Base-by-base conservation (phyloP, 139 green algal genomes). In the Chloropicon primus region DNA sequence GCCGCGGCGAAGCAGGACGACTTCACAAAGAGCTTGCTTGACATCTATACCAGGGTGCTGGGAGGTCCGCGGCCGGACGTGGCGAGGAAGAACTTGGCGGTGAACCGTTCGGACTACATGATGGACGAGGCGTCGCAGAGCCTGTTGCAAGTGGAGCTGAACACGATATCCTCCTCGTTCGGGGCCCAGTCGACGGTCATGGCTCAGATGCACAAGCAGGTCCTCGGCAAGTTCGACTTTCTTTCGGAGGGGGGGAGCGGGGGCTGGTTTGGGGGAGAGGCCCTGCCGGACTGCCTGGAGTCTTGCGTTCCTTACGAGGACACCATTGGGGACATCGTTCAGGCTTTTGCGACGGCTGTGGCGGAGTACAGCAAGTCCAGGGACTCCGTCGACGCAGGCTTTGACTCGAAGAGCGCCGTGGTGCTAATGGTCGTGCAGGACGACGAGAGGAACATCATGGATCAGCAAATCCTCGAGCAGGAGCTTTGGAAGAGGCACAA, bases 51-150 rank as follows among this genome's bases (percentile, higher is more conserved):
- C 72, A 24, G 80, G 78, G 80, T 78, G 53, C 82, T 62, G 41
- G 41, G 41, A 5, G 41, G 41, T 5, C 41, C 41, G 41, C 5
- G 41, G 41, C 41, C 41, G 41, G 17, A 17, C 41, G 41, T 62
- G 10, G 71, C 10, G 28, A 2, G 27, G 24, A 53, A 81, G 75
- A 23, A 82, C 24, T 80, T 99, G 74, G 93, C 88, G 1, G 82
- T 98, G 1, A 88, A 94, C 81, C 86, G 95, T 0, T 94, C 88
- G 0, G 95, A 98, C 87, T 99, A 99, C 89, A 98, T 99, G 95
- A 85, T 98, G 72, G 92, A 99, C 77, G 80, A 85, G 22, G 90
- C 89, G n/a, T 92, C 87, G 41, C 82, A 84, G 22, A 84, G 80
- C 2, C 86, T 97, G 71, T 80, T 99, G 85, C 89, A 98, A 87